These are phyloP conservation scores for Naematelia aurantialba DNA, from an alignment of 768 basidiomycete species.

Conservation along the genomic window DNA sequence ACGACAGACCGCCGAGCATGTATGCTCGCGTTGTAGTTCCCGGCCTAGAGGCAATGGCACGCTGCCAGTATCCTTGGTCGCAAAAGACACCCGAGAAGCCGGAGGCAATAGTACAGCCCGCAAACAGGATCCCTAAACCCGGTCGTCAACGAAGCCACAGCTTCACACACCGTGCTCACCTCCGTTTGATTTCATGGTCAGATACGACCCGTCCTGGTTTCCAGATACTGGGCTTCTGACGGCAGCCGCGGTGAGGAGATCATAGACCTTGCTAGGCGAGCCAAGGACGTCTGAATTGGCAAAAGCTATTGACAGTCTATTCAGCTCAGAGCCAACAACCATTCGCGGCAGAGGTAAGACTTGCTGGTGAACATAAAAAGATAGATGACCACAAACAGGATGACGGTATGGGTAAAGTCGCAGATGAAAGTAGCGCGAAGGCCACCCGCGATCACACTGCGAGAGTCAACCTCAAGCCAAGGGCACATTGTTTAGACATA, in stretches of 20 bases:
- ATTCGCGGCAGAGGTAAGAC: neutral
- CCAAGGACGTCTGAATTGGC: slow-evolving; percentile 52
- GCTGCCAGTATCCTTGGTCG: slow-evolving; percentile 56
- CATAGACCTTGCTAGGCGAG: slow-evolving; percentile 54
- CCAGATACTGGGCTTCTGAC: slow-evolving; percentile 55
- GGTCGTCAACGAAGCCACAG: neutral
- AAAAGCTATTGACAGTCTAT: slow-evolving; percentile 7
- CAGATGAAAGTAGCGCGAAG: slow-evolving; percentile 46
- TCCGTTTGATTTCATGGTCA: slow-evolving; percentile 58
- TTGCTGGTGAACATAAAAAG: slow-evolving; percentile 49
- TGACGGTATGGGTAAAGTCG: slow-evolving; percentile 53
- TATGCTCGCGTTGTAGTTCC: slow-evolving; percentile 50
- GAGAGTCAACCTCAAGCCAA: slow-evolving; percentile 1
- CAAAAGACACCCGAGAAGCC: slow-evolving; percentile 24
- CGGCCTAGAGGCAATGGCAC: slow-evolving; percentile 53
- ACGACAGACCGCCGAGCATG: slow-evolving; percentile 61
- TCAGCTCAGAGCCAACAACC: neutral
- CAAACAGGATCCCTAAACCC: slow-evolving; percentile 48
- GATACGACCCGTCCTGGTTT: slow-evolving; percentile 57
- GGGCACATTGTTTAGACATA: slow-evolving; percentile 10
- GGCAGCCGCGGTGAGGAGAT: slow-evolving; percentile 56
- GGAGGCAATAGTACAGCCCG: slow-evolving; percentile 37
- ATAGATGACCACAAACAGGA: slow-evolving; percentile 52
- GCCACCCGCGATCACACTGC: slow-evolving; percentile 20
- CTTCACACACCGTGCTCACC: neutral